These are phyloP conservation scores for Begonia masoniana DNA, from an alignment of 306 rosid genomes.

Conservation along the genomic window DNA sequence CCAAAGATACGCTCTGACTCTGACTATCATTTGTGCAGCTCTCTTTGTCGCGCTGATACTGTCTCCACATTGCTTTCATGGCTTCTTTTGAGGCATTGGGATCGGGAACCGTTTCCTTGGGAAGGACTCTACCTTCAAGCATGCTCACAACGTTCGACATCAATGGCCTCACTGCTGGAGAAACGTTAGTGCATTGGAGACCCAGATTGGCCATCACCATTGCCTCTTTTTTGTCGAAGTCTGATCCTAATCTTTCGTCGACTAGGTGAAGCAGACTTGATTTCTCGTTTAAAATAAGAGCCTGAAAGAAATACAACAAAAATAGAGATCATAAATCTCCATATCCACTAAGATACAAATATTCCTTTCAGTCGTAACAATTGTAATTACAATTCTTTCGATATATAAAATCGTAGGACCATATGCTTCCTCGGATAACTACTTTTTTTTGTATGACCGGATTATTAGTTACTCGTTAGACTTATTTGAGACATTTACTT, in stretches of 20 bases:
- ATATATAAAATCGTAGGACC: no score
- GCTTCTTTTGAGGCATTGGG: slow-evolving; percentile 1
- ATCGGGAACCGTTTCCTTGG: slow-evolving; percentile 10
- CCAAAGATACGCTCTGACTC: slow-evolving; percentile 4
- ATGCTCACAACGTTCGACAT: slow-evolving; percentile 25
- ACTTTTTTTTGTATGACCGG: no score
- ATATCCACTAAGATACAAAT: neutral
- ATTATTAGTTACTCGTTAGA: no score
- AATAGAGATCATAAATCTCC: neutral
- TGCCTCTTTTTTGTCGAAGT: slow-evolving; percentile 20
- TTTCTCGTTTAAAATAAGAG: slow-evolving; percentile 14
- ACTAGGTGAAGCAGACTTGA: slow-evolving; percentile 24
- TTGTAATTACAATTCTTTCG: no score
- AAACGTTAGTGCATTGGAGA: slow-evolving; percentile 20
- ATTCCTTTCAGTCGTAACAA: neutral
- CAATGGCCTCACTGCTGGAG: slow-evolving; percentile 24
- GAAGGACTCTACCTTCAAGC: slow-evolving; percentile 15
- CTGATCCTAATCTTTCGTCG: slow-evolving; percentile 23
- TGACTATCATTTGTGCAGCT: neutral
- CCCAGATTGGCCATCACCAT: slow-evolving; percentile 23
- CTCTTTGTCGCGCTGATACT: neutral
- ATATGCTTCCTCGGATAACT: no score
- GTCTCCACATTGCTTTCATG: slow-evolving; percentile 2
- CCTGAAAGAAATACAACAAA: slow-evolving; percentile 13
- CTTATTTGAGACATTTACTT: no score